phyloP scores from a whole-genome alignment of 2,329 filamentous ascomycete genomes.

The Calonectria pseudoturangicola region DNA sequence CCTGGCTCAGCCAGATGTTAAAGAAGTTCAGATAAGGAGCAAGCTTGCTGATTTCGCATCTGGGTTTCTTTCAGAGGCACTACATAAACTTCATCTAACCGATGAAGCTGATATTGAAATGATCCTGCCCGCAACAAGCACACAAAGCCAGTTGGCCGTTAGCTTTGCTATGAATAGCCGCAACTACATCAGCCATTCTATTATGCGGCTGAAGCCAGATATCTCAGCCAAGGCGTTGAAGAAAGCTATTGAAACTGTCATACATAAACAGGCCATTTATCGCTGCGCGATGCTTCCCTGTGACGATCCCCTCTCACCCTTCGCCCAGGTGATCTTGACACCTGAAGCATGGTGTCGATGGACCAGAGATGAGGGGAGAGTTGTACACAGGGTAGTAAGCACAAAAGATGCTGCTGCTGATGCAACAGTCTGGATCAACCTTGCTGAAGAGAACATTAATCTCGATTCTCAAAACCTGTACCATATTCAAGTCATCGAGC shows the following conservation, averaged over 20 bases:
- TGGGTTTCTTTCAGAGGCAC: background rate
- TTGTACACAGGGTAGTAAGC: background rate
- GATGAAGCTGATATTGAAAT: background rate
- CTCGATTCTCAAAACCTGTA: background rate
- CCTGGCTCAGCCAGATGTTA: background rate
- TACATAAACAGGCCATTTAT: background rate
- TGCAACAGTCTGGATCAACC: background rate
- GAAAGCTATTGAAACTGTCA: background rate
- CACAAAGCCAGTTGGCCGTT: conserved; percentile 4
- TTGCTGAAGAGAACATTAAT: background rate
- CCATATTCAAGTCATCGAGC: background rate
- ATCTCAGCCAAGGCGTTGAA: background rate
- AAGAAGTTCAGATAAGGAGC: background rate
- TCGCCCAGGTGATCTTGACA: background rate
- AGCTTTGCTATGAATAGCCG: conserved; percentile 4
- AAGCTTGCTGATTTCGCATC: background rate
- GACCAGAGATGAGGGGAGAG: background rate
- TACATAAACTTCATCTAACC: background rate
- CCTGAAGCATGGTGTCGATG: background rate
- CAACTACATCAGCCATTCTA: conserved; percentile 12
- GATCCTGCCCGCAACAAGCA: background rate
- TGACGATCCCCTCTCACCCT: background rate
- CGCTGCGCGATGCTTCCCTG: background rate
- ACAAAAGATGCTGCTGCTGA: no score
- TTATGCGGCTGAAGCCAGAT: background rate